phyloP scores from a whole-genome alignment of 2,329 filamentous ascomycete species.

The Penicillium sp. region DNA sequence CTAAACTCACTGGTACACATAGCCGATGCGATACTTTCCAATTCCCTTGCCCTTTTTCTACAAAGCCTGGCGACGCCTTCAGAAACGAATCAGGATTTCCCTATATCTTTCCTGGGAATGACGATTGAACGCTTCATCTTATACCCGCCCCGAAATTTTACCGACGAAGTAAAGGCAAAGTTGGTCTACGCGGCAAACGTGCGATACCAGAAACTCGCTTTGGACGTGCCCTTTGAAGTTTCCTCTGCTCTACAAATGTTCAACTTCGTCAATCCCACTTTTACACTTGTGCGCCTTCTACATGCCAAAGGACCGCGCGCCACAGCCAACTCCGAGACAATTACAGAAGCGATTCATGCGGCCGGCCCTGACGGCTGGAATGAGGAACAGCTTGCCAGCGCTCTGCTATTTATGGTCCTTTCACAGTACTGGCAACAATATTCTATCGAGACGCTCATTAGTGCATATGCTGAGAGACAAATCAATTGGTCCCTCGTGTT shows the following conservation, averaged over 20 bases:
- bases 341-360: constrained; percentile 53
- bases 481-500: constrained; percentile 67
- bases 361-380: constrained; percentile 60
- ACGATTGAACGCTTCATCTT: constrained; percentile 83
- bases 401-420: constrained; percentile 65
- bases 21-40: constrained; percentile 88
- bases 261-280: constrained; percentile 38
- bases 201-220: constrained; percentile 59
- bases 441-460: constrained; percentile 64
- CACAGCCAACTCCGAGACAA: constrained; percentile 67
- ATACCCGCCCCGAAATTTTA: constrained; percentile 80
- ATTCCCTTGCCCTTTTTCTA: constrained; percentile 70
- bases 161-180: constrained; percentile 65
- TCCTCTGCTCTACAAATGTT: constrained; percentile 44
- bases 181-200: constrained; percentile 58
- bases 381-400: constrained; percentile 76
- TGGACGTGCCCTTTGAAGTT: constrained; percentile 41
- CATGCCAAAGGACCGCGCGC: constrained; percentile 68
- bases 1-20: constrained; percentile 1
- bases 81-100: constrained; percentile 60
- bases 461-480: constrained; percentile 50
- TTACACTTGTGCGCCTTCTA: constrained; percentile 56
- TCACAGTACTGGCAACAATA: constrained; percentile 56
- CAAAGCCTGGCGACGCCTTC: constrained; percentile 65
- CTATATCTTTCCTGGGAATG: constrained; percentile 64